Evolutionary conservation across 2,329 filamentous ascomycete genomes (phyloP), one percentile per base, ranked within the genome.

Genomic region (Cladobotryum mycophilum): DNA sequence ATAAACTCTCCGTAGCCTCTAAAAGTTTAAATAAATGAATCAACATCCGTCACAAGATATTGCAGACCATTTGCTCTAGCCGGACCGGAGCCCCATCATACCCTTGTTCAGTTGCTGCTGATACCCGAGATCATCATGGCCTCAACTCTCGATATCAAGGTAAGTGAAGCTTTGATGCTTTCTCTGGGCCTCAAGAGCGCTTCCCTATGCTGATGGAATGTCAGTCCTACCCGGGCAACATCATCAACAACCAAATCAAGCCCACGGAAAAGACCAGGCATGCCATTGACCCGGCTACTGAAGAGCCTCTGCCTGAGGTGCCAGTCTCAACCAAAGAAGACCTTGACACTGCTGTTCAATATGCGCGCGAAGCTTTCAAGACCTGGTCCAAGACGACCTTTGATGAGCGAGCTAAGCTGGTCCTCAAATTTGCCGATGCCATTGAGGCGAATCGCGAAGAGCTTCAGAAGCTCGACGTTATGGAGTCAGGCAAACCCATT

Each of bases 241-340:
- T 63, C 18, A 61, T 65, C 43, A 60, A 64, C 40, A 58, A 58
- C 34, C 46, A 64, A 36, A 48, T 59, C 7, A 53, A 38, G 7
- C 12, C 53, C 2, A 62, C 61, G 1, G 14, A 52, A 0, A 46
- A 50, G 15, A 64, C 56, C 0, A 53, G 59, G 0, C 56, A 48
- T 50, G 48, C 55, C 0, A 64, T 45, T 59, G 65, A 63, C 56
- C 68, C 58, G 36, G 64, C 55, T 49, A 70, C 52, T 0, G 61
- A 66, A 4, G 57, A 67, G 18, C 58, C 63, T 5, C 60, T 71
- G 1, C 63, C 58, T 55, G 61, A 64, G 7, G 56, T 56, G 6
- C 65, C 65, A 7, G 55, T 66, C 2, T 57, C 64, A 0, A 58
- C 58, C 0, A 49, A 54, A n/a, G 56, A 60, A 1, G 62, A 68